Evolutionary conservation across 768 basidiomycete genomes (phyloP).

Genomic region (Suillus hirtellus): DNA sequence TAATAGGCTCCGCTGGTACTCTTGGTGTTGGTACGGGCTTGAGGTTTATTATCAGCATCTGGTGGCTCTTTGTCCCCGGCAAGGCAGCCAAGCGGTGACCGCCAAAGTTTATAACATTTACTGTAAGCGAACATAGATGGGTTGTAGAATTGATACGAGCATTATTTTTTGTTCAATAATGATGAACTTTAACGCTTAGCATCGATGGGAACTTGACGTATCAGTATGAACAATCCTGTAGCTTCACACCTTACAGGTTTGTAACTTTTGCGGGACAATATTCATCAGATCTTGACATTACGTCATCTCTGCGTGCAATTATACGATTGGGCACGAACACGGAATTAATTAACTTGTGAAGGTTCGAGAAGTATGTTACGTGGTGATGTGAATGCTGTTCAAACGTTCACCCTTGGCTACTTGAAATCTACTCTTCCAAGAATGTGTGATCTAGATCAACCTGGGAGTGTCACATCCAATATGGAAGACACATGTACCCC

Average conservation of each 20-base stretch:
- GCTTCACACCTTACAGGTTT: neutral
- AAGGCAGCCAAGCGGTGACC: slow-evolving; percentile 1
- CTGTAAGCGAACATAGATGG: slow-evolving; percentile 7
- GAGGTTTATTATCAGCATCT: slow-evolving; percentile 55
- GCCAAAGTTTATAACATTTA: neutral
- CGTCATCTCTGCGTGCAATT: neutral
- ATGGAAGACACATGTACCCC: neutral
- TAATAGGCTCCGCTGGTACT: slow-evolving; percentile 57
- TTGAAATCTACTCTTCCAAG: neutral
- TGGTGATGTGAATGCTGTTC: neutral
- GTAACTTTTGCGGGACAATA: neutral
- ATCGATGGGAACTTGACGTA: neutral
- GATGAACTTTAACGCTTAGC: neutral
- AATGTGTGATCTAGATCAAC: neutral
- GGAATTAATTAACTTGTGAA: neutral
- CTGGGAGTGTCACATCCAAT: neutral
- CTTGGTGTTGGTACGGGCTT: slow-evolving; percentile 66
- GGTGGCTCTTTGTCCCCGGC: slow-evolving; percentile 61
- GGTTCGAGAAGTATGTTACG: slow-evolving; percentile 4
- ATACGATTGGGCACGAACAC: neutral
- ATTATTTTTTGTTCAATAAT: neutral
- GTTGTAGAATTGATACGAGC: neutral
- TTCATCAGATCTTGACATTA: no score
- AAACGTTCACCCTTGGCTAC: neutral
- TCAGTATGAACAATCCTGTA: neutral